A percentile compares a stretch with the other conserved stretches of the same genome.
These are phyloP conservation scores for Trypanosoma boissoni DNA, from an alignment of 208 protist species.

Conservation along the genomic window DNA sequence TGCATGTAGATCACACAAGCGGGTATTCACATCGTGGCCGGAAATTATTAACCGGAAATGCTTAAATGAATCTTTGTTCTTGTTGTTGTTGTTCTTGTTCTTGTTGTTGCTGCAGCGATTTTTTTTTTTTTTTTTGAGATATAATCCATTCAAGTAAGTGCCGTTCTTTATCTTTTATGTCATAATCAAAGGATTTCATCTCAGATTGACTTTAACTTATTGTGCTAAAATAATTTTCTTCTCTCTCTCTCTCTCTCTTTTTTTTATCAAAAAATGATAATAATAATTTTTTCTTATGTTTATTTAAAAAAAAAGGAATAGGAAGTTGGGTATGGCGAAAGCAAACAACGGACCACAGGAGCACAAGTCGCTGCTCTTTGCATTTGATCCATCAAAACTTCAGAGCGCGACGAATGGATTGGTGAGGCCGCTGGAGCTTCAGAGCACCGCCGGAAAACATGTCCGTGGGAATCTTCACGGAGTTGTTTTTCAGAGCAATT, in stretches of 20 bases:
- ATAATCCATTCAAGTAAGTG: not conserved
- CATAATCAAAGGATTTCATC: too few species aligned
- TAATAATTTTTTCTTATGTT: not conserved
- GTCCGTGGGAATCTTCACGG: conserved; percentile 74
- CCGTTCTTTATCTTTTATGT: too few species aligned
- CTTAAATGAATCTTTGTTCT: conserved; percentile 7
- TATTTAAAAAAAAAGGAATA: not conserved
- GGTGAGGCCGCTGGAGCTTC: conserved; percentile 35
- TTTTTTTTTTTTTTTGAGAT: not conserved
- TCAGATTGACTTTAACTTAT: too few species aligned
- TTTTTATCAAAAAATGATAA: too few species aligned
- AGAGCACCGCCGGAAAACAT: conserved; percentile 53
- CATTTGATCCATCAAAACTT: conserved; percentile 17
- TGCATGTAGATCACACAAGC: conserved; percentile 7
- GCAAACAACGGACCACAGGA: not conserved
- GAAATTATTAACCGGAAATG: not conserved
- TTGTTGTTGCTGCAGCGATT: too few species aligned
- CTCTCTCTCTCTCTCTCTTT: too few species aligned
- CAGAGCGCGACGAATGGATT: conserved; percentile 21
- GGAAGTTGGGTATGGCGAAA: not conserved
- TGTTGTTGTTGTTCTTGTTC: not conserved
- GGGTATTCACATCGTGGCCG: conserved; percentile 1
- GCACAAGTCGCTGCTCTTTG: not conserved
- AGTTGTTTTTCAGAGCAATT: conserved; percentile 39
- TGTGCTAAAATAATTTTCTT: too few species aligned